Evolutionary conservation across 2,329 filamentous ascomycete genomes (phyloP).

Genomic region (Fusarium transvaalense): DNA sequence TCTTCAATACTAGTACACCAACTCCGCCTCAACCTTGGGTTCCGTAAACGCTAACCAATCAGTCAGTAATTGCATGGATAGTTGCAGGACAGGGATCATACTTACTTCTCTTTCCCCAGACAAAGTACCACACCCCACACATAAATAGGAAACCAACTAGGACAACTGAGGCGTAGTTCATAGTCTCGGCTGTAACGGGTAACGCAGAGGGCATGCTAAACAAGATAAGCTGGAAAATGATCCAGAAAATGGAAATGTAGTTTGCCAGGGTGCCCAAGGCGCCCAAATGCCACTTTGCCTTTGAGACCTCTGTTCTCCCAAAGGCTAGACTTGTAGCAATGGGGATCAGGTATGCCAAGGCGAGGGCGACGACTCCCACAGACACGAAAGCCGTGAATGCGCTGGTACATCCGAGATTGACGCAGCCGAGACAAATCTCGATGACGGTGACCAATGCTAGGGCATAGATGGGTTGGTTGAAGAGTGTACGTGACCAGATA

Average conservation of each 20-base stretch:
- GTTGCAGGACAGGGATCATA: neutral
- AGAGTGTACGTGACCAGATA: neutral
- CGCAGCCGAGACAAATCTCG: neutral
- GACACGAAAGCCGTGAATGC: slow-evolving; percentile 8
- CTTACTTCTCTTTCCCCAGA: neutral
- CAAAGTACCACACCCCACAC: neutral
- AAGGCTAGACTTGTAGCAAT: neutral
- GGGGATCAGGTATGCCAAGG: neutral
- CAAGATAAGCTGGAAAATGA: neutral
- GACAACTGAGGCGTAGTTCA: neutral
- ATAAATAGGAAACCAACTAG: neutral
- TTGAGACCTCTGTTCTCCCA: neutral
- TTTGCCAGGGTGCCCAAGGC: neutral
- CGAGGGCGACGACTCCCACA: neutral
- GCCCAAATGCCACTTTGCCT: neutral
- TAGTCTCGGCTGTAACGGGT: neutral
- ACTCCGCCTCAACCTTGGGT: slow-evolving; percentile 1
- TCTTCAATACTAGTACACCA: neutral
- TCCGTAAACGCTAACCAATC: neutral
- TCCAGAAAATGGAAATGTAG: neutral
- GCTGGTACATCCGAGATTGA: slow-evolving; percentile 3
- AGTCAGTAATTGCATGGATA: neutral
- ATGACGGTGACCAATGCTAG: neutral
- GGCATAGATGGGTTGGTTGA: neutral
- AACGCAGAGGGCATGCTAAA: neutral